Evolutionary conservation across 805 yeast genomes (phyloP), one percentile per base, ranked within the genome.

Genomic region (Candida easanensis): DNA sequence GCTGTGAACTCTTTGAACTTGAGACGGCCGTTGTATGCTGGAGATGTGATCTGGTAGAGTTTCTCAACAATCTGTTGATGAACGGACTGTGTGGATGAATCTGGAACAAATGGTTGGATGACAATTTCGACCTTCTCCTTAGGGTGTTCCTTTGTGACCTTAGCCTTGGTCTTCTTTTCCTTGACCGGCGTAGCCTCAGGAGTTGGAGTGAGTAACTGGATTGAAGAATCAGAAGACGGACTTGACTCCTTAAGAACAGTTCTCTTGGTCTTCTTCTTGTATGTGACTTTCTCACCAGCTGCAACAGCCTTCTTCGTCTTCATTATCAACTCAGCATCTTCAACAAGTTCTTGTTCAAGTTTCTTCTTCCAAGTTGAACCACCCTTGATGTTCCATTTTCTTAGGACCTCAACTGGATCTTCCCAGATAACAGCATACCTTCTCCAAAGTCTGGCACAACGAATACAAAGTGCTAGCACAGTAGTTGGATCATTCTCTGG

Each of bases 381-480:
- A 13, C 79, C 64, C 42, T 65, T 61, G 45, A 64, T 68, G 15
- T 53, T 60, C 2, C 52, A 43, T 45, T 76, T 78, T 58, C 71
- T 77, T 33, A 79, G 63, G 0, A 87, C 80, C 41, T 82, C 88
- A 19, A 64, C 52, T 0, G 96, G 96, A 26, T 79, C 80, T 51
- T 82, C 88, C 98, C 98, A 93, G 9, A 70, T 71, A 0, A 87
- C 81, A 0, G 89, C 97, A 62, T 91, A 91, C 31, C 95, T 68
- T 61, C 96, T 74, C 98, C 98, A 91, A 22, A 93, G 58, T 45
- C 85, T 73, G 0, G 97, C 96, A 68, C 99, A 91, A 41, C 98
- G 70, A 22, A 74, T 65, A 61, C 99, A 91, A 13, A 91, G 66
- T 0, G 89, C 97, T 14, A 70, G 63, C 2, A 79, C 65, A 1